Base-by-base conservation (phyloP, 768 basidiomycete species). In the Agrocybe chaxingu region DNA sequence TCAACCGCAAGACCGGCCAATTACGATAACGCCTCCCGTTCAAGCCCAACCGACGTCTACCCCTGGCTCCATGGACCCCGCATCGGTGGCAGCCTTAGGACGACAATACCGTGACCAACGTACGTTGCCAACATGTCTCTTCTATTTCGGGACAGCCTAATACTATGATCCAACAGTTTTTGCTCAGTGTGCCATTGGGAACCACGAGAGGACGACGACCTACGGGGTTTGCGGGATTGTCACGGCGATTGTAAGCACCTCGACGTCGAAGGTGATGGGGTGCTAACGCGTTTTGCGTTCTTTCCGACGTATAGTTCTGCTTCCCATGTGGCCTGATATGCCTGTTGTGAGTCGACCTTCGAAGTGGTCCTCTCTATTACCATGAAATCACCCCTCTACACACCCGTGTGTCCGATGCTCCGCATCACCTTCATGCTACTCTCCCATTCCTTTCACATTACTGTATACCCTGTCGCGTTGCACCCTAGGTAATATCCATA, bases 261-360 rank as follows among this genome's bases (percentile, higher is more conserved):
- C 24, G n/a, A 8, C 10, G 8, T 19, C 12, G 29, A 37, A 8
- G 2, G 3, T 2, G 12, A 12, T 19, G 7, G n/a, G 16, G 3
- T 9, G 11, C 19, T 42, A 42, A 29, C 33, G 9, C 5, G n/a
- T 31, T 9, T 43, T 13, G 10, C 47, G 29, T 31, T 49, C n/a
- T 3, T 24, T 24, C 24, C 24, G 24, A 24, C 7, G 5, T 41
- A 34, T 11, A 62, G 56, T 18, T 59, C 12, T 60, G 61, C 47
- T 64, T 64, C 50, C 62, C 62, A 9, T 56, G 61, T n/a, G 62
- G 61, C 8, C 44, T 64, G 42, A 42, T 62, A 3, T 60, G 61
- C 40, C 42, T 62, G 32, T 54, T 60, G 57, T 62, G 44, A 32
- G 57, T 53, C 13, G 31, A 42, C 35, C 29, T 41, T 7, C 19